These are phyloP conservation scores for Cordyceps cateniannulata DNA, from an alignment of 2,329 filamentous ascomycete species.

Conservation along the genomic window DNA sequence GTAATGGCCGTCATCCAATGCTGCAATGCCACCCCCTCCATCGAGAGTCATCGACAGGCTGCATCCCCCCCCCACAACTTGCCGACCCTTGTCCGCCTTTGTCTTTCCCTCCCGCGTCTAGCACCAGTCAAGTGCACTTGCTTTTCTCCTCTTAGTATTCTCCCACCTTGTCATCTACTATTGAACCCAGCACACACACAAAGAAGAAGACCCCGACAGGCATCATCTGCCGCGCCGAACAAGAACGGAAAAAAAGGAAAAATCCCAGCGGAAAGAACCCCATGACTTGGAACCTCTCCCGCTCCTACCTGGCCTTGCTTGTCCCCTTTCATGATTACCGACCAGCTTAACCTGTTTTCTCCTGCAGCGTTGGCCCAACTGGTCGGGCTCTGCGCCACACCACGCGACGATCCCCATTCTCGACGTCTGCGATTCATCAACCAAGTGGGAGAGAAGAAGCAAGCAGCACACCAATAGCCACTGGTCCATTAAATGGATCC, in stretches of 20 bases:
- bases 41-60: not conserved
- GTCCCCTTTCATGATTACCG: not conserved
- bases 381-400: not conserved
- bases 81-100: not conserved
- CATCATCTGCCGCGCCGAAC: not conserved
- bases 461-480: not conserved
- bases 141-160: not conserved
- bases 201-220: not conserved
- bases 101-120: not conserved
- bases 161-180: no score
- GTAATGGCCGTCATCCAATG: not conserved
- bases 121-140: not conserved
- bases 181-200: not conserved
- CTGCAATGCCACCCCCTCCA: not conserved
- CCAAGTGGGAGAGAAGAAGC: not conserved
- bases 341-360: no score
- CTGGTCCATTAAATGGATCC: no score
- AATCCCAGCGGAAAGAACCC: not conserved
- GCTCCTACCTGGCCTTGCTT: no score
- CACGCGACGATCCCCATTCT: slow-evolving; percentile 5
- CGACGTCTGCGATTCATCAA: slow-evolving; percentile 1
- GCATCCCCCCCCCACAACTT: not conserved
- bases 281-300: not conserved
- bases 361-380: not conserved
- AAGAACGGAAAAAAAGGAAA: not conserved